Evolutionary conservation across 495 filamentous ascomycete species (phyloP), one percentile per base, ranked within the genome.

Genomic region (Penicillium robsamsonii): DNA sequence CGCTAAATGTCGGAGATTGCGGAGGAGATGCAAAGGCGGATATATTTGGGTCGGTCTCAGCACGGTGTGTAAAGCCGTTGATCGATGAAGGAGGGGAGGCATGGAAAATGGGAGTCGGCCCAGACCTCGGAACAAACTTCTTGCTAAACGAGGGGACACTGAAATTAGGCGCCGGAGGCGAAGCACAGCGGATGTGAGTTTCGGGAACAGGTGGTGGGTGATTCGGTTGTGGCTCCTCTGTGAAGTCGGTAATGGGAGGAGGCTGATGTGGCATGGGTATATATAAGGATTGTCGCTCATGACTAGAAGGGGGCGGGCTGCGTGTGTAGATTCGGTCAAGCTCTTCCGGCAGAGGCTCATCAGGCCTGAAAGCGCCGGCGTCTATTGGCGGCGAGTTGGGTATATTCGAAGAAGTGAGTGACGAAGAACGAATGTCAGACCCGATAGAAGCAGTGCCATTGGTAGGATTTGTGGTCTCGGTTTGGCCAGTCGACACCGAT

Each of bases 81-180:
- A 47, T 38, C 52, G 63, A 60, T 24, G 68, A 35, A 7, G 62
- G 47, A 2, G 59, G 59, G 27, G 64, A 54, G 15, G 40, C 41
- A 24, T 68, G 66, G 1, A 60, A 45, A 13, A 53, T 25, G 6
- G 64, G 57, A 11, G 31, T 46, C 4, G 57, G 54, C 4, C 64
- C 67, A 2, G 56, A 53, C 42, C 65, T 60, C 5, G 70, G 49
- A 0, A 69, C 63, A 40, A 75, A 78, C 49, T 74, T 71, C 58
- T 69, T 75, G 68, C 76, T 80, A 49, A 80, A 80, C 5, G 67
- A 73, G 15, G 78, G 78, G 25, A 81, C 77, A 52, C 78, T 81
- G 50, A 80, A 81, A 56, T 81, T 80, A 2, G 76, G 77, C 8
- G 77, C 71, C 20, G 76, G 69, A 1, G 72, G 70, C 1, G 76